Evolutionary conservation across 1,284 basidiomycete genomes (phyloP).

Genomic region (Papiliotrema nemorosa): DNA sequence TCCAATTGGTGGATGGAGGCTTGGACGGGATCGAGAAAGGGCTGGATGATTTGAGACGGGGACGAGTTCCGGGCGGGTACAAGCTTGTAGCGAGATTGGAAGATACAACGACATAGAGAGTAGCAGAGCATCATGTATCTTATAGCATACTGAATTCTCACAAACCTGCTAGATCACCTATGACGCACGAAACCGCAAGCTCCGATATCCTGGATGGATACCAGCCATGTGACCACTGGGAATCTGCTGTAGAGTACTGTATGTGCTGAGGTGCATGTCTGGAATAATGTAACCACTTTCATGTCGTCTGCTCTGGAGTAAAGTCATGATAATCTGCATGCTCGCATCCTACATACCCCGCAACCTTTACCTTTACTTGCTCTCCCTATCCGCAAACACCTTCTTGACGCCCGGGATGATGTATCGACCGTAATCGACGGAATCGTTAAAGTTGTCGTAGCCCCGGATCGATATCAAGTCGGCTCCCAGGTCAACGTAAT

Average conservation of each 20-base stretch:
- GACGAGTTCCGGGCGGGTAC: conserved; percentile 30
- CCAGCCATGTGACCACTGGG: too few species aligned
- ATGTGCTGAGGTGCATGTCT: too few species aligned
- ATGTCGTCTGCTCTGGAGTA: too few species aligned
- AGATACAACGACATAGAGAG: conserved; percentile 5
- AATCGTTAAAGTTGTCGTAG: conserved; percentile 34
- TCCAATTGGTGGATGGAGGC: conserved; percentile 36
- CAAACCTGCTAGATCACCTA: too few species aligned
- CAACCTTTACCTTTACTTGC: background rate
- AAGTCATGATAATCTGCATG: too few species aligned
- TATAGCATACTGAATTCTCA: too few species aligned
- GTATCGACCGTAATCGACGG: conserved; percentile 31
- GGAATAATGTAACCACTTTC: too few species aligned
- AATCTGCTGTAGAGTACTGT: too few species aligned
- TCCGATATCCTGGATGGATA: too few species aligned
- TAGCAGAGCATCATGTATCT: too few species aligned
- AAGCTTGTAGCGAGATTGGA: conserved; percentile 21
- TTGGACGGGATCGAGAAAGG: conserved; percentile 26
- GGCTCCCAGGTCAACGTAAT: conserved; percentile 31
- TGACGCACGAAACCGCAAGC: too few species aligned
- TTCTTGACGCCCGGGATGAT: conserved; percentile 27
- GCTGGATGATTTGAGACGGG: conserved; percentile 20
- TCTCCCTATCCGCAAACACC: background rate
- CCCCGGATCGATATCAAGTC: conserved; percentile 32
- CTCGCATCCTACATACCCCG: too few species aligned